Base-by-base conservation (phyloP, 352 stramenopile species). In the Pythium utonaiense region DNA sequence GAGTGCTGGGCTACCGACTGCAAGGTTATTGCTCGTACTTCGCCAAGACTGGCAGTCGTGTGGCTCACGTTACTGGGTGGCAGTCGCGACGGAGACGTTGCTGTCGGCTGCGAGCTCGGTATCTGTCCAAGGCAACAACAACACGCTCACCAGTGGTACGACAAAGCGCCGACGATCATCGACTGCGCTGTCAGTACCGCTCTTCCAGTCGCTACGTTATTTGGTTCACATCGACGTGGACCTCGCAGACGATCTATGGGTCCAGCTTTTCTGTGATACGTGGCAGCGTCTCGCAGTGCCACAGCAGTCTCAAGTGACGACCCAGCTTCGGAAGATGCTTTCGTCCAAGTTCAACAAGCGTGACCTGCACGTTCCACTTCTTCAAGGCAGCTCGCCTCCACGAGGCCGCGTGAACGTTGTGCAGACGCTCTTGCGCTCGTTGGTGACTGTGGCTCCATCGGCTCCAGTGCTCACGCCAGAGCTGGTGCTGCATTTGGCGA, bases 301-400 rank as follows among this genome's bases (percentile, higher is more conserved):
- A 5, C 78, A 90, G 12, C 81, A 93, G 64, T 60, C 63, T 1
- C 75, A 88, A 14, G 62, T 88, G 40, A 76, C 80, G 9, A 55
- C 77, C 9, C 82, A 83, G 58, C 53, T 96, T 27, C 65, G 88
- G 49, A 93, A 89, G 60, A 79, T 91, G 45, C 57, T 96, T 10
- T 86, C 88, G 44, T 92, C 83, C 28, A 92, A 92, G 60, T 96
- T 93, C 71, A 91, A 95, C 62, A 90, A 92, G 41, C 83, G 86
- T 19, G 84, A 96, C 49, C 64, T 96, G 0, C 85, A 89, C 36
- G 71, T 94, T 21, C 87, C 86, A 34, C 61, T 91, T 2, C 70
- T 67, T 34, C 47, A 62, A 14, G 53, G 52, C 33, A 60, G 38
- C 25, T 50, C 42, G 0, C 48, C 60, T 1, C 52, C 60, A 8